A percentile compares a stretch with the other conserved stretches of the same genome.
Evolutionary conservation across 2,329 filamentous ascomycete genomes (phyloP).

Genomic region (Xylariaceae sp.): DNA sequence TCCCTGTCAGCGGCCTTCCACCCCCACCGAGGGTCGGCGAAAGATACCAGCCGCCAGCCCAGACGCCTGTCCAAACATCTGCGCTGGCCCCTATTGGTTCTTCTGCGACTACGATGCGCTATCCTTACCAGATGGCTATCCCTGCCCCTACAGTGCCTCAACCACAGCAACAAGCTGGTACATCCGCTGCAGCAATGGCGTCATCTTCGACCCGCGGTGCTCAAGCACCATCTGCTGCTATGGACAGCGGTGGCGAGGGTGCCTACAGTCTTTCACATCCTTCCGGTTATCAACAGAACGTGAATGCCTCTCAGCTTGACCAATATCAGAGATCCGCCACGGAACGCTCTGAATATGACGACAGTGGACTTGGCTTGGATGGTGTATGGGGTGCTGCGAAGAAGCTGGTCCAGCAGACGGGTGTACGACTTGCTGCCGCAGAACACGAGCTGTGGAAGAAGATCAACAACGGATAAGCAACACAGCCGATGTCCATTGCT

Average conservation of each 20-base stretch:
- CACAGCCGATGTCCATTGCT: background rate
- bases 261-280: conserved; percentile 38
- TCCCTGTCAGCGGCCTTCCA: conserved; percentile 41
- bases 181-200: conserved; percentile 36
- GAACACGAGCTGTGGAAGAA: conserved; percentile 59
- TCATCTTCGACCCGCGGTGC: conserved; percentile 28
- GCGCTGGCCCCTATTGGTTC: conserved; percentile 30
- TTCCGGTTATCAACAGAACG: conserved; percentile 53
- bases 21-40: conserved; percentile 50
- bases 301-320: conserved; percentile 47
- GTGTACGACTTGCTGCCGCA: conserved; percentile 52
- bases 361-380: conserved; percentile 30
- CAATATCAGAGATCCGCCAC: conserved; percentile 43
- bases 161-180: conserved; percentile 40
- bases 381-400: conserved; percentile 53
- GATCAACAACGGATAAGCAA: conserved; percentile 51
- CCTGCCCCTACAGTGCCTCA: conserved; percentile 42
- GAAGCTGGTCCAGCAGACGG: conserved; percentile 53
- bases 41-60: conserved; percentile 35
- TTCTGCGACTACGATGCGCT: conserved; percentile 31
- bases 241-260: conserved; percentile 19
- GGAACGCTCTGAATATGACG: conserved; percentile 31
- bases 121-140: conserved; percentile 47
- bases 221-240: conserved; percentile 24
- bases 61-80: conserved; percentile 29